Evolutionary conservation across 495 filamentous ascomycete genomes (phyloP).

Genomic region (Jackrogersella multiformis): DNA sequence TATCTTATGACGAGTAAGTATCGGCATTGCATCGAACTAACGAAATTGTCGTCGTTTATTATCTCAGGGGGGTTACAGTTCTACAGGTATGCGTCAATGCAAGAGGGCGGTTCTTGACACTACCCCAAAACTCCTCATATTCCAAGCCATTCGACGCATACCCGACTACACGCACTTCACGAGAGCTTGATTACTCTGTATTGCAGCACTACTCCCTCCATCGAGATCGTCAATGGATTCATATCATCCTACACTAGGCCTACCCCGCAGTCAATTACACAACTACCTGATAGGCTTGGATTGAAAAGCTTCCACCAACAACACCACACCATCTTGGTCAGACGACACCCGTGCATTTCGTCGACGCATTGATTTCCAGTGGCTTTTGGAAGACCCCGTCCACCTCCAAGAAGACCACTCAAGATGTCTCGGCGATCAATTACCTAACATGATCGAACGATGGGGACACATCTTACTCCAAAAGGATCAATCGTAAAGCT

Average conservation of each 20-base stretch:
- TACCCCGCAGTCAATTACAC: slow-evolving; percentile 35
- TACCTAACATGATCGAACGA: slow-evolving; percentile 19
- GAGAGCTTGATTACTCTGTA: slow-evolving; percentile 13
- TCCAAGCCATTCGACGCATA: slow-evolving; percentile 9
- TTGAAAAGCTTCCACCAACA: slow-evolving; percentile 31
- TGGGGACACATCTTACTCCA: slow-evolving; percentile 20
- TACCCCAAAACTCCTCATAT: slow-evolving; percentile 15
- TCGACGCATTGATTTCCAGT: slow-evolving; percentile 8
- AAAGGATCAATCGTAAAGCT: slow-evolving; percentile 33
- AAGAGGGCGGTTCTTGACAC: slow-evolving; percentile 15
- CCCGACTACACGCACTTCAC: slow-evolving; percentile 10
- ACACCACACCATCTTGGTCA: slow-evolving; percentile 28
- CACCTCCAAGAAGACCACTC: slow-evolving; percentile 9
- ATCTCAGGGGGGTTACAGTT: slow-evolving; percentile 14
- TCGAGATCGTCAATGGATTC: slow-evolving; percentile 29
- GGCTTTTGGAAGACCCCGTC: slow-evolving; percentile 13
- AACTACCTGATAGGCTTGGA: slow-evolving; percentile 32
- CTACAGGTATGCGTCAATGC: slow-evolving; percentile 3
- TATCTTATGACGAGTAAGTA: slow-evolving; percentile 18
- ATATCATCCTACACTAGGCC: slow-evolving; percentile 8
- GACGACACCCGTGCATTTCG: slow-evolving; percentile 23
- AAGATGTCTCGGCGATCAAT: slow-evolving; percentile 28
- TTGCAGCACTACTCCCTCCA: slow-evolving; percentile 19
- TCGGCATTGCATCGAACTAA: slow-evolving; percentile 15
- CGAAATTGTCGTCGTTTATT: slow-evolving; percentile 12